Evolutionary conservation across 2,329 filamentous ascomycete species (phyloP).

Genomic region (Myriosclerotinia scirpicola): DNA sequence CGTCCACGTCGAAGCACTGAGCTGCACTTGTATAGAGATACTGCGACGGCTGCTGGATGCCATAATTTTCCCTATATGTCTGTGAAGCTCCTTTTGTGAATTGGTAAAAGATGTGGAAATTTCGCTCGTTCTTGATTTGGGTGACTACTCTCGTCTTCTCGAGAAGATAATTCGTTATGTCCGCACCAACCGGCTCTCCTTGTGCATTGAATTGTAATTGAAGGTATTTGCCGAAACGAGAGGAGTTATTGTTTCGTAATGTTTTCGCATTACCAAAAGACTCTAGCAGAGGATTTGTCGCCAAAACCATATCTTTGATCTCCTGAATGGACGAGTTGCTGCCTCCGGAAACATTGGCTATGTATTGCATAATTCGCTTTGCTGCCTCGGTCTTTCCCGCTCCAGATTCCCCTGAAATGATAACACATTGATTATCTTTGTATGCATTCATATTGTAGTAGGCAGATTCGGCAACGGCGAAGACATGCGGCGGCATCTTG

Average conservation of each 20-base stretch:
- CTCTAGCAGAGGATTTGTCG: conserved; percentile 94
- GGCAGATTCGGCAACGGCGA: conserved; percentile 90
- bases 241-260: conserved; percentile 97
- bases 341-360: conserved; percentile 92
- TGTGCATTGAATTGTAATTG: conserved; percentile 93
- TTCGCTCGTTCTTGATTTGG: conserved; percentile 92
- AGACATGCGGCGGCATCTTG: conserved; percentile 85
- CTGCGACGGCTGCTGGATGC: conserved; percentile 85
- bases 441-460: conserved; percentile 99
- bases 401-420: conserved; percentile 97
- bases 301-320: conserved; percentile 99
- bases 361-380: conserved; percentile 99
- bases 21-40: conserved; percentile 93
- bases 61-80: conserved; percentile 82
- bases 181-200: conserved; percentile 91
- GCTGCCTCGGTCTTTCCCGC: conserved; percentile 98
- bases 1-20: conserved; percentile 91
- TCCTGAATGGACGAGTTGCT: conserved; percentile 74
- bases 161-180: conserved; percentile 96
- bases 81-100: conserved; percentile 93
- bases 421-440: conserved; percentile 98
- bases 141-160: conserved; percentile 95
- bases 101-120: conserved; percentile 99
- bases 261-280: conserved; percentile 99
- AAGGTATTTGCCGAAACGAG: conserved; percentile 95